Conservation (phyloP, 495 filamentous ascomycete genomes). For the Chaetomidium leptoderma region DNA sequence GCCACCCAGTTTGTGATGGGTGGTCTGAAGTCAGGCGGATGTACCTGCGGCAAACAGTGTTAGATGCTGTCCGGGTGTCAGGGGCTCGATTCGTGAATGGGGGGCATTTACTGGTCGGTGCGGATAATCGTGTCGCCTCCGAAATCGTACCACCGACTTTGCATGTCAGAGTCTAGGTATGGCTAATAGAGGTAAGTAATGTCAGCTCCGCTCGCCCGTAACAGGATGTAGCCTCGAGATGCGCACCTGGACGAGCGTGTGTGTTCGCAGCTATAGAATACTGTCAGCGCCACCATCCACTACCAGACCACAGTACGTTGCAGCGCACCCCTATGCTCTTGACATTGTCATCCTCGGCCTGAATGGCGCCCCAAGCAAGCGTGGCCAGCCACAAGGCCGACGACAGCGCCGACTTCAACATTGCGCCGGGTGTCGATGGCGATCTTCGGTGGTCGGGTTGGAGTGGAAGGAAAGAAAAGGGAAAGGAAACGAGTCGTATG, state of each 20-base stretch:
- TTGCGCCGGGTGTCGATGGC: slow-evolving; percentile 21
- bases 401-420: slow-evolving; percentile 48
- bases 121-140: slow-evolving; percentile 92
- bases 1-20: slow-evolving; percentile 83
- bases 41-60: slow-evolving; percentile 53
- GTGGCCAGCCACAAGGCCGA: slow-evolving; percentile 55
- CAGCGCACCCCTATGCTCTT: slow-evolving; percentile 52
- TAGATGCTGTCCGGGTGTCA: not conserved
- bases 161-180: slow-evolving; percentile 96
- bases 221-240: slow-evolving; percentile 19
- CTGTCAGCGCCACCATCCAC: slow-evolving; percentile 10
- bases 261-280: slow-evolving; percentile 62
- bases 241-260: slow-evolving; percentile 60
- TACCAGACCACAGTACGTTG: not conserved
- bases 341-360: slow-evolving; percentile 45
- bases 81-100: not conserved
- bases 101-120: slow-evolving; percentile 69
- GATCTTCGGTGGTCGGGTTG: not conserved
- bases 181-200: slow-evolving; percentile 51
- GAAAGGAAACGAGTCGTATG: not conserved
- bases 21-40: slow-evolving; percentile 88
- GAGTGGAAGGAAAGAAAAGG: slow-evolving; percentile 1
- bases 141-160: slow-evolving; percentile 99
- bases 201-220: slow-evolving; percentile 3
- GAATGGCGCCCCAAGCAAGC: slow-evolving; percentile 41